Evolutionary conservation across 768 basidiomycete species (phyloP).

Genomic region (Trametes gibbosa): DNA sequence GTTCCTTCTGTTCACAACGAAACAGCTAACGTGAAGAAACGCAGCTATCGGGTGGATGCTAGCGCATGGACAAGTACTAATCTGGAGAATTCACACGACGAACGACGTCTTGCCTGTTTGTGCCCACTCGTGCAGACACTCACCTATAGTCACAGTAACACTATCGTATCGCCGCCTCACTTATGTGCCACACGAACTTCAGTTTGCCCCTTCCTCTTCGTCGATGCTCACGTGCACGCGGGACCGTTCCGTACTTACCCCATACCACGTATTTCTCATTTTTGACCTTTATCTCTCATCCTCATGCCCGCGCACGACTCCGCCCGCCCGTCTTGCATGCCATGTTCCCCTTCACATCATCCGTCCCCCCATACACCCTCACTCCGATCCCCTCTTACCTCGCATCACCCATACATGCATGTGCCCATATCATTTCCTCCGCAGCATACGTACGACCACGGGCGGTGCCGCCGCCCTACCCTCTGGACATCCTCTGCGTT

Average conservation of each 20-base stretch:
- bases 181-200: constrained; percentile 10
- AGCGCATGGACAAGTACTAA: not conserved
- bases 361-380: not conserved
- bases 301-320: not conserved
- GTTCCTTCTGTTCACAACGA: not conserved
- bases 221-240: not conserved
- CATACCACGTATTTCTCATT: constrained; percentile 1
- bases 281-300: not conserved
- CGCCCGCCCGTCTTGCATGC: not conserved
- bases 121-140: constrained; percentile 2
- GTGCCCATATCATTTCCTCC: not conserved
- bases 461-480: not conserved
- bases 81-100: not conserved
- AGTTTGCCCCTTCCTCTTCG: not conserved
- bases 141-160: constrained; percentile 20
- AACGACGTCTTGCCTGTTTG: not conserved
- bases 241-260: not conserved
- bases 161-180: not conserved
- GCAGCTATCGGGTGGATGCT: constrained; percentile 3
- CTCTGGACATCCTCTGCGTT: constrained; percentile 1
- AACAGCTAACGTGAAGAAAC: not conserved
- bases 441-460: not conserved
- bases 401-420: not conserved
- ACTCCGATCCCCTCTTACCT: not conserved
- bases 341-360: not conserved